phyloP scores from a whole-genome alignment of 495 filamentous ascomycete species.

The Daldinia caldariorum region DNA sequence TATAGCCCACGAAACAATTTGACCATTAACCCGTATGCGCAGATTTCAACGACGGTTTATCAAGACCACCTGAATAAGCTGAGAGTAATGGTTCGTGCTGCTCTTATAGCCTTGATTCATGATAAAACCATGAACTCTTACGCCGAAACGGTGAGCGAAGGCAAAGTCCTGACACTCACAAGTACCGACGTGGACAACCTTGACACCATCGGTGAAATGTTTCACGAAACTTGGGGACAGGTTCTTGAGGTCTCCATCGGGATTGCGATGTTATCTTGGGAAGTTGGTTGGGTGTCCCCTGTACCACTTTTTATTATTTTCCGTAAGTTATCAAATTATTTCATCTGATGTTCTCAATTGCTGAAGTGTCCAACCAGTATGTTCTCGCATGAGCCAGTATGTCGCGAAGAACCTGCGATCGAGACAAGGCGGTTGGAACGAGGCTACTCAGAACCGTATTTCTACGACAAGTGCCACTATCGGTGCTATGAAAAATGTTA shows the following conservation, averaged over 20 bases:
- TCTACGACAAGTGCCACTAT: slow-evolving; percentile 62
- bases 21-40: neutral
- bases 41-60: slow-evolving; percentile 64
- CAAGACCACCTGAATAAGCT: slow-evolving; percentile 66
- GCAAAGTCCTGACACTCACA: slow-evolving; percentile 69
- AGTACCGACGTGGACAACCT: slow-evolving; percentile 57
- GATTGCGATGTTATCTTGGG: slow-evolving; percentile 64
- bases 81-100: slow-evolving; percentile 67
- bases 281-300: slow-evolving; percentile 65
- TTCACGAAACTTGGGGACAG: slow-evolving; percentile 62
- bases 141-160: slow-evolving; percentile 56
- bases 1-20: neutral
- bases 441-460: slow-evolving; percentile 64
- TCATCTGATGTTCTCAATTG: neutral
- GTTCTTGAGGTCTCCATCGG: slow-evolving; percentile 67
- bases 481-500: slow-evolving; percentile 67
- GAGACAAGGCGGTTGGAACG: slow-evolving; percentile 61
- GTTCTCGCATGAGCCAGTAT: slow-evolving; percentile 54
- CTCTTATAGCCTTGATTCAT: slow-evolving; percentile 69
- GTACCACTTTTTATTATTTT: slow-evolving; percentile 67
- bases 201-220: slow-evolving; percentile 45
- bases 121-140: slow-evolving; percentile 58
- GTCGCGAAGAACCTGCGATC: slow-evolving; percentile 59
- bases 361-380: slow-evolving; percentile 41
- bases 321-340: slow-evolving; percentile 47